These are phyloP conservation scores for Theileria equi DNA, from an alignment of 169 alveolate genomes.

Conservation along the genomic window DNA sequence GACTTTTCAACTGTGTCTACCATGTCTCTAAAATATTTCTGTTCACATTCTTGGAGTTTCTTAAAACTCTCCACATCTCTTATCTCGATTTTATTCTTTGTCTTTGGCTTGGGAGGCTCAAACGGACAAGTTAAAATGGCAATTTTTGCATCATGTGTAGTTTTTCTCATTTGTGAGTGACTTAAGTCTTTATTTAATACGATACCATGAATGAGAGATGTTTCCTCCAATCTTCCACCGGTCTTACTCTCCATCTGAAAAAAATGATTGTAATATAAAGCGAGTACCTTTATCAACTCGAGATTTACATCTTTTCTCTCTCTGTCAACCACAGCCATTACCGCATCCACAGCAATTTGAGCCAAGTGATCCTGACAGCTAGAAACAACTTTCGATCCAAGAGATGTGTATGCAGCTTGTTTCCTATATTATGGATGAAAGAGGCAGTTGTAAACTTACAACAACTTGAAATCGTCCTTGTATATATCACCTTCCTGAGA, in stretches of 20 bases:
- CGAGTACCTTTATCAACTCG: slow-evolving; percentile 90
- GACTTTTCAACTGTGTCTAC: slow-evolving; percentile 89
- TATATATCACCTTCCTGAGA: slow-evolving; percentile 80
- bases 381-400: slow-evolving; percentile 96
- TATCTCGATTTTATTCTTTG: slow-evolving; percentile 97
- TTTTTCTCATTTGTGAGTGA: slow-evolving; percentile 98
- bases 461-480: slow-evolving; percentile 69
- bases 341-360: slow-evolving; percentile 96
- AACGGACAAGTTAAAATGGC: slow-evolving; percentile 98
- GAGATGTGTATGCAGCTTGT: slow-evolving; percentile 93
- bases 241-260: slow-evolving; percentile 89
- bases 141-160: slow-evolving; percentile 91
- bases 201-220: slow-evolving; percentile 91
- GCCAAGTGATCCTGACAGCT: slow-evolving; percentile 89
- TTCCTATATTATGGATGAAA: slow-evolving; percentile 16
- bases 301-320: slow-evolving; percentile 97
- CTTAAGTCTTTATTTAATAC: slow-evolving; percentile 97
- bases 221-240: slow-evolving; percentile 96
- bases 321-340: slow-evolving; percentile 94
- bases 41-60: slow-evolving; percentile 84
- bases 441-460: slow-evolving; percentile 5
- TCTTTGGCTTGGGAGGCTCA: slow-evolving; percentile 99
- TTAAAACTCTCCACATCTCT: slow-evolving; percentile 93
- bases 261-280: background rate
- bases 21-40: slow-evolving; percentile 94